Conservation (phyloP, 495 filamentous ascomycete genomes). For the Xylaria cubensis region DNA sequence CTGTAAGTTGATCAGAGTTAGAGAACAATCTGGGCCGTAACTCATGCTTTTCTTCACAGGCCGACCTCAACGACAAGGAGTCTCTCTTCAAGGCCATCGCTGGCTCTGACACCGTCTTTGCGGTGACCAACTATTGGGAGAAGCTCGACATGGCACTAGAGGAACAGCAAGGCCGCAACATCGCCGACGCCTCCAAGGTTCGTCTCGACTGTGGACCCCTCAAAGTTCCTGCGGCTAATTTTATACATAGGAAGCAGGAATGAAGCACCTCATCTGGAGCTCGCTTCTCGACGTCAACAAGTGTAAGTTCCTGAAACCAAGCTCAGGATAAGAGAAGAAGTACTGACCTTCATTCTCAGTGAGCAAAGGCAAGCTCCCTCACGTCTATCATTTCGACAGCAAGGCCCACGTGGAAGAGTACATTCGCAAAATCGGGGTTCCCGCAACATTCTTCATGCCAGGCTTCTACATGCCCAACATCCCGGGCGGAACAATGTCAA, state of each 20-base stretch:
- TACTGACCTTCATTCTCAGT: slow-evolving; percentile 35
- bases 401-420: slow-evolving; percentile 68
- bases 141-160: slow-evolving; percentile 56
- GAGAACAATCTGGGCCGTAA: neutral
- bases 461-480: slow-evolving; percentile 67
- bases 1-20: slow-evolving; percentile 11
- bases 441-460: slow-evolving; percentile 61
- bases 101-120: slow-evolving; percentile 63
- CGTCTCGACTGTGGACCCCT: slow-evolving; percentile 10
- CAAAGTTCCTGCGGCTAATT: slow-evolving; percentile 1
- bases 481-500: slow-evolving; percentile 39
- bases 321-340: neutral
- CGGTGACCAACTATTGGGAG: slow-evolving; percentile 65
- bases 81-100: slow-evolving; percentile 58
- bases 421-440: slow-evolving; percentile 54
- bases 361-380: slow-evolving; percentile 50
- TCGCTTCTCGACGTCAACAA: slow-evolving; percentile 35
- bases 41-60: slow-evolving; percentile 41
- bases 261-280: slow-evolving; percentile 62
- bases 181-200: slow-evolving; percentile 60
- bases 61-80: slow-evolving; percentile 56
- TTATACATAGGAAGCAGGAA: slow-evolving; percentile 42
- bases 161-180: slow-evolving; percentile 60
- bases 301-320: slow-evolving; percentile 8
- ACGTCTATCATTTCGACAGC: slow-evolving; percentile 67